phyloP scores from a whole-genome alignment of 805 yeast species.

The Ogataea ganodermae region DNA sequence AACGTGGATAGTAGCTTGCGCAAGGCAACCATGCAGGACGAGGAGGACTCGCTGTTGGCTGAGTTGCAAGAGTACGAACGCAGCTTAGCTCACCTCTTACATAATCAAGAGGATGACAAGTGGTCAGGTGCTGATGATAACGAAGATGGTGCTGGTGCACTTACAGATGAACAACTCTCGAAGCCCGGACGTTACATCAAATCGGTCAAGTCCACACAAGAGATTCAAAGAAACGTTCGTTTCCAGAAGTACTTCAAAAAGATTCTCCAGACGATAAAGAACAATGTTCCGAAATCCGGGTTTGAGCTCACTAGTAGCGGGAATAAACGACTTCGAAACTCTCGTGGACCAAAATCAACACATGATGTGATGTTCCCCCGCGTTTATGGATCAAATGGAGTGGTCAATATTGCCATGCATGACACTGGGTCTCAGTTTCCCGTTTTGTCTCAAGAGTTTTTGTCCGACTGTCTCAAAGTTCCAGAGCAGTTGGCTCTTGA shows the following conservation, averaged over 20 bases:
- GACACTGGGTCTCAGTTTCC: conserved; percentile 33
- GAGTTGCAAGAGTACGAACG: conserved; percentile 18
- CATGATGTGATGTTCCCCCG: conserved; percentile 18
- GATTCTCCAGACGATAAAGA: conserved; percentile 21
- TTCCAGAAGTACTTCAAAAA: conserved; percentile 27
- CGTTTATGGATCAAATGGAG: conserved; percentile 32
- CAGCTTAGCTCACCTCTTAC: conserved; percentile 11
- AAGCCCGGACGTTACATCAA: conserved; percentile 13
- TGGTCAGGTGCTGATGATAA: background rate
- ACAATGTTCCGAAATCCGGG: conserved; percentile 29
- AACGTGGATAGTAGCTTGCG: background rate
- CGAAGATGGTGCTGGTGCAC: background rate
- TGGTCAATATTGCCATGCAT: conserved; percentile 34
- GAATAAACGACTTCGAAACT: background rate
- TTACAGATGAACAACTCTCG: background rate
- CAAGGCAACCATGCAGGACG: background rate
- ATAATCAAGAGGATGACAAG: conserved; percentile 6
- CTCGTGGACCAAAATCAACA: background rate
- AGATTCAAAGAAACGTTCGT: conserved; percentile 19
- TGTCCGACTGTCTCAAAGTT: conserved; percentile 51
- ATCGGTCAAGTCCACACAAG: conserved; percentile 16
- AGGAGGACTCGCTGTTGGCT: conserved; percentile 4
- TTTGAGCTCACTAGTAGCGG: conserved; percentile 20
- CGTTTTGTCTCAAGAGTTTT: conserved; percentile 53
- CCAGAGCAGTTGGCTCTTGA: conserved; percentile 43